Evolutionary conservation across 768 basidiomycete genomes (phyloP).

Genomic region (Suillus subluteus): DNA sequence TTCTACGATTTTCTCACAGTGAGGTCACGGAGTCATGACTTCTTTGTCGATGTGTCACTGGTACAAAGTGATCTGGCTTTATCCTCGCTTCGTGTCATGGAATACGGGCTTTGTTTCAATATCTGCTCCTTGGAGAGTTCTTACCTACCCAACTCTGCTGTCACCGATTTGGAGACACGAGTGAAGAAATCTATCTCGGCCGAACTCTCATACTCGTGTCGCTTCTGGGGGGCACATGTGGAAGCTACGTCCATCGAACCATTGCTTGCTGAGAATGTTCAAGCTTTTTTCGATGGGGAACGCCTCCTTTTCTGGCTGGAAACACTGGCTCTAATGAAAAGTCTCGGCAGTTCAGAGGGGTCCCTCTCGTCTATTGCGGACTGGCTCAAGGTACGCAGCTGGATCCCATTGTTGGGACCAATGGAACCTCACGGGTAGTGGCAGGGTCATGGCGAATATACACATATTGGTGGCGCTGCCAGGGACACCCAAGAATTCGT

Average conservation of each 20-base stretch:
- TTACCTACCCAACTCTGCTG: constrained; percentile 24
- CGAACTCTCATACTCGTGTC: constrained; percentile 34
- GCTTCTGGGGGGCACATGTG: constrained; percentile 37
- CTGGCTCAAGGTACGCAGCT: constrained; percentile 1
- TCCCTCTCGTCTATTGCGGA: not conserved
- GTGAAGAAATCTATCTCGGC: constrained; percentile 28
- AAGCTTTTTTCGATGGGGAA: constrained; percentile 23
- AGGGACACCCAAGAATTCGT: constrained; percentile 20
- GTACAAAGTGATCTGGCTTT: constrained; percentile 14
- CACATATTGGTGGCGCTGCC: not conserved
- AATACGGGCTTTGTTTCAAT: constrained; percentile 19
- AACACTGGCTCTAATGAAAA: constrained; percentile 17
- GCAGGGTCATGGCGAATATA: constrained; percentile 6
- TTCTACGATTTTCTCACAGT: constrained; percentile 30
- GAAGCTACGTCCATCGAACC: constrained; percentile 5
- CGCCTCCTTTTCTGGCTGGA: not conserved
- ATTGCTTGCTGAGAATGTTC: constrained; percentile 16
- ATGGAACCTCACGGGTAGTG: not conserved
- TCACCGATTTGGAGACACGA: constrained; percentile 16
- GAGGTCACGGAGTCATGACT: constrained; percentile 15
- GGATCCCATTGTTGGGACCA: not conserved
- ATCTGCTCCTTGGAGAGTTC: constrained; percentile 27
- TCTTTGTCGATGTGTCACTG: constrained; percentile 12
- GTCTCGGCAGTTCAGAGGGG: constrained; percentile 3
- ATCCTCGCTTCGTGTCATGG: constrained; percentile 30